These are phyloP conservation scores for Trichoderma cornu-damae DNA, from an alignment of 2,329 filamentous ascomycete genomes.

Conservation along the genomic window DNA sequence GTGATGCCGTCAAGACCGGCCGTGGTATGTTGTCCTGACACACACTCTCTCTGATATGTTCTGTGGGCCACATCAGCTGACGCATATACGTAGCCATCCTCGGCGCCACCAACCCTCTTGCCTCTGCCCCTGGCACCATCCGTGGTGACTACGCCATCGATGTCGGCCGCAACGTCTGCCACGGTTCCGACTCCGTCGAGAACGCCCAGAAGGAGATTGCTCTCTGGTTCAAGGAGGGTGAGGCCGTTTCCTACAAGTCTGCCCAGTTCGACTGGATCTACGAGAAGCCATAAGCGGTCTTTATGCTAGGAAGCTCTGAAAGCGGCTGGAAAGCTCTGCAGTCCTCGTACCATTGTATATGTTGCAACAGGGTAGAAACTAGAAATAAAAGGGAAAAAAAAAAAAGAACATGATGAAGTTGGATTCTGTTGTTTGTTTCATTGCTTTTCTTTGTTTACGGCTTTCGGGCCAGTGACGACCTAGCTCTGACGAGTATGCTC, in stretches of 20 bases:
- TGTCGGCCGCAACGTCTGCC: conserved; percentile 95
- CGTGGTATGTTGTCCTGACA: conserved; percentile 56
- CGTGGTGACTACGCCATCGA: conserved; percentile 84
- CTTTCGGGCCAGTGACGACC: conserved; percentile 29
- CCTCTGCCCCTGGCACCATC: conserved; percentile 94
- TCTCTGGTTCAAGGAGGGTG: conserved; percentile 92
- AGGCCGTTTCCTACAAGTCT: conserved; percentile 79
- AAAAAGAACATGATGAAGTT: conserved; percentile 22
- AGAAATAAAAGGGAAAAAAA: conserved; percentile 25
- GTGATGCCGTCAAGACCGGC: conserved; percentile 98
- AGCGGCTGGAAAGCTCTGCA: background rate
- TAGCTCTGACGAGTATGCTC: conserved; percentile 49
- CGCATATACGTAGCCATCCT: conserved; percentile 61
- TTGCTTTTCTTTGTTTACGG: conserved; percentile 18
- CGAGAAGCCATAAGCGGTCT: conserved; percentile 64
- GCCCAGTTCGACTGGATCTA: conserved; percentile 92
- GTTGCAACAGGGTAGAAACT: conserved; percentile 23
- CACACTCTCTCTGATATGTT: background rate
- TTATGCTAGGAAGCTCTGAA: background rate
- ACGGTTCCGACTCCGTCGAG: conserved; percentile 98
- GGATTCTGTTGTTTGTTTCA: background rate
- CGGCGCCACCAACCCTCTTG: conserved; percentile 97
- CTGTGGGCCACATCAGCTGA: too few species aligned
- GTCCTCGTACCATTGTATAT: background rate
- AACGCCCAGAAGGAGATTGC: conserved; percentile 99